Conservation (phyloP, 2,329 filamentous ascomycete species). For the Pseudogymnoascus sp. region DNA sequence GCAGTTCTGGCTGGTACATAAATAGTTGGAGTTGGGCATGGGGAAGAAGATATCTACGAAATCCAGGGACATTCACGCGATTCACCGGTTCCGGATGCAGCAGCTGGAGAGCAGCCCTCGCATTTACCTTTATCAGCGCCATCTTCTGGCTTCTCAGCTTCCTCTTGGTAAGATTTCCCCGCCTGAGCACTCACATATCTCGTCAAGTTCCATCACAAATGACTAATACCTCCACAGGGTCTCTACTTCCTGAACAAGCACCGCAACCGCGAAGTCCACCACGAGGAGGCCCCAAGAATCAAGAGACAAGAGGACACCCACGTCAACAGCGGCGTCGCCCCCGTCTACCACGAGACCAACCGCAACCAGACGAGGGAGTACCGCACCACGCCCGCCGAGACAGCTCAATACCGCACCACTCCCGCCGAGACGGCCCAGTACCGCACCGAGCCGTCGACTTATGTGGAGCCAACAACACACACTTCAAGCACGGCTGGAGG, state of each 20-base stretch:
- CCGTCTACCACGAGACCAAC: neutral
- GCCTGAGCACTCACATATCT: neutral
- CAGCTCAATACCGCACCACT: neutral
- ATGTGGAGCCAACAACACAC: neutral
- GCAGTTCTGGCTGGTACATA: conserved; percentile 9
- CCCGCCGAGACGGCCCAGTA: neutral
- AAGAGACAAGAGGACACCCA: neutral
- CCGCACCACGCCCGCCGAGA: neutral
- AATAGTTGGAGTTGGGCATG: conserved; percentile 8
- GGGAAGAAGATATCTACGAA: conserved; percentile 1
- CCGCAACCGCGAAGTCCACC: conserved; percentile 1
- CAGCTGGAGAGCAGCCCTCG: conserved; percentile 6
- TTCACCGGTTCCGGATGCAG: neutral
- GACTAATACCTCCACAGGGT: neutral
- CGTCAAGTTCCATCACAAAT: neutral
- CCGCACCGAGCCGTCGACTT: neutral
- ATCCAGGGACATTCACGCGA: neutral
- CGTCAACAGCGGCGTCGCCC: neutral
- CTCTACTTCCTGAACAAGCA: neutral
- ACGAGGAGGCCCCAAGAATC: neutral
- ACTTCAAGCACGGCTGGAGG: neutral
- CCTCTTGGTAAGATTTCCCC: conserved; percentile 8
- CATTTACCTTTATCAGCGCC: conserved; percentile 5
- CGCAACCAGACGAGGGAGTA: neutral
- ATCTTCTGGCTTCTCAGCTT: conserved; percentile 11